Evolutionary conservation across 2,329 filamentous ascomycete genomes (phyloP).

Genomic region (Lasiodiplodia gonubiensis): DNA sequence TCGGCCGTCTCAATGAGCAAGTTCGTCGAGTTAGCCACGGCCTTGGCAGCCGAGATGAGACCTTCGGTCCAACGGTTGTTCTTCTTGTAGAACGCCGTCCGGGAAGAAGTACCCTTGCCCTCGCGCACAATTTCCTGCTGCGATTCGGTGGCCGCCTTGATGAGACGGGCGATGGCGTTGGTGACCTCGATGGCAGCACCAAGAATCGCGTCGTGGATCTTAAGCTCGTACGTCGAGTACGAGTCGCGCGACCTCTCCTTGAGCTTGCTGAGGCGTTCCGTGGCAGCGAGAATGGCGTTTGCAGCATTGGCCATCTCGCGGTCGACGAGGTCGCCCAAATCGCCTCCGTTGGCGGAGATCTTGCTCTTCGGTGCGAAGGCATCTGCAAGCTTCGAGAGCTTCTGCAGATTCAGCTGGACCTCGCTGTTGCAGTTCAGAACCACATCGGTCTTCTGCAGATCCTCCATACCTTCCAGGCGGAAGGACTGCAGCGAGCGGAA

Average conservation of each 20-base stretch:
- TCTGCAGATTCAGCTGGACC: slow-evolving; percentile 91
- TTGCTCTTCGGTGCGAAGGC: slow-evolving; percentile 89
- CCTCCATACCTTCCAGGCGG: slow-evolving; percentile 86
- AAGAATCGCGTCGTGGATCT: slow-evolving; percentile 93
- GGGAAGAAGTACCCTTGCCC: slow-evolving; percentile 83
- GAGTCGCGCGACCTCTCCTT: slow-evolving; percentile 96
- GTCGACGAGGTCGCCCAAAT: slow-evolving; percentile 92
- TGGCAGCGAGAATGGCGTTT: slow-evolving; percentile 91
- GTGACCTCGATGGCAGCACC: slow-evolving; percentile 93
- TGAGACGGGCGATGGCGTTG: slow-evolving; percentile 89
- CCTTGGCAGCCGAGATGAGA: slow-evolving; percentile 95
- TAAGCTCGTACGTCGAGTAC: slow-evolving; percentile 94
- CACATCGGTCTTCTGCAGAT: slow-evolving; percentile 91
- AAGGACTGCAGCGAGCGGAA: slow-evolving; percentile 95
- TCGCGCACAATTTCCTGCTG: slow-evolving; percentile 97
- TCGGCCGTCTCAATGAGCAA: slow-evolving; percentile 97
- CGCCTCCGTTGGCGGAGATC: slow-evolving; percentile 76
- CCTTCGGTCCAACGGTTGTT: slow-evolving; percentile 99
- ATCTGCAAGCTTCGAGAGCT: slow-evolving; percentile 91
- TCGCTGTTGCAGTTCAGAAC: slow-evolving; percentile 98
- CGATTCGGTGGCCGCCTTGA: slow-evolving; percentile 90
- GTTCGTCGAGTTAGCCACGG: slow-evolving; percentile 91
- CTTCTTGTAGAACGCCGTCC: slow-evolving; percentile 98
- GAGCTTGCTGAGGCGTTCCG: slow-evolving; percentile 85
- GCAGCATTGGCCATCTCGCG: slow-evolving; percentile 90